Evolutionary conservation across 2,329 filamentous ascomycete genomes (phyloP).

Genomic region (Hymenoscyphus linearis): DNA sequence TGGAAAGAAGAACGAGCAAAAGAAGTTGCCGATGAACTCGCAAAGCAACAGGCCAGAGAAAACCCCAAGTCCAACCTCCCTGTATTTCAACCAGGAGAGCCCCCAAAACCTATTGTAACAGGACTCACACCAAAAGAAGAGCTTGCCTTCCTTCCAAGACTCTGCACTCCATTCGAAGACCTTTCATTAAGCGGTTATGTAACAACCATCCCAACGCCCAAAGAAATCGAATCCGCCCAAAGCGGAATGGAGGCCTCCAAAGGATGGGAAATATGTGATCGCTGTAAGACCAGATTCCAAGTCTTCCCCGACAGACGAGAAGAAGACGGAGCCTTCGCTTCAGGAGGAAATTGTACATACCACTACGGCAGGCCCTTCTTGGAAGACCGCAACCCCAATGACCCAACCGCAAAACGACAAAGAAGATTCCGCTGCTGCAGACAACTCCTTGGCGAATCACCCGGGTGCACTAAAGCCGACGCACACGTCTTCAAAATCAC

Average conservation of each 20-base stretch:
- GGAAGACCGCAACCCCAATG: conserved; percentile 44
- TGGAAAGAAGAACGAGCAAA: conserved; percentile 62
- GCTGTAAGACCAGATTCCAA: conserved; percentile 81
- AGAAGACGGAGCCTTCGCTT: conserved; percentile 69
- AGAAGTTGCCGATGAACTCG: conserved; percentile 34
- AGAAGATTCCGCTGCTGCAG: conserved; percentile 75
- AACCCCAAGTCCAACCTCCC: conserved; percentile 30
- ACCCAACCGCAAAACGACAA: conserved; percentile 49
- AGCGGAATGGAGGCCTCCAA: conserved; percentile 60
- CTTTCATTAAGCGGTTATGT: conserved; percentile 75
- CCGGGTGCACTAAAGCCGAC: conserved; percentile 65
- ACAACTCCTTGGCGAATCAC: conserved; percentile 63
- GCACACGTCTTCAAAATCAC: conserved; percentile 86
- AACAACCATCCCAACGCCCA: conserved; percentile 55
- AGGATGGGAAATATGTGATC: conserved; percentile 84
- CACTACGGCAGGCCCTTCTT: conserved; percentile 71
- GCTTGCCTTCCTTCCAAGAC: conserved; percentile 53
- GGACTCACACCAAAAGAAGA: conserved; percentile 66
- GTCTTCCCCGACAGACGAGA: conserved; percentile 82
- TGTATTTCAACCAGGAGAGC: conserved; percentile 32
- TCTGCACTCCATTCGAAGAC: conserved; percentile 58
- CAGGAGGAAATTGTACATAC: conserved; percentile 72
- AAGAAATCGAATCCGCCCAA: conserved; percentile 61
- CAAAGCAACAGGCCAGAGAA: conserved; percentile 27
- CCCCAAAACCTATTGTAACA: conserved; percentile 56